Base-by-base conservation (phyloP, 305 asterid genomes). In the Rubia balearica region DNA sequence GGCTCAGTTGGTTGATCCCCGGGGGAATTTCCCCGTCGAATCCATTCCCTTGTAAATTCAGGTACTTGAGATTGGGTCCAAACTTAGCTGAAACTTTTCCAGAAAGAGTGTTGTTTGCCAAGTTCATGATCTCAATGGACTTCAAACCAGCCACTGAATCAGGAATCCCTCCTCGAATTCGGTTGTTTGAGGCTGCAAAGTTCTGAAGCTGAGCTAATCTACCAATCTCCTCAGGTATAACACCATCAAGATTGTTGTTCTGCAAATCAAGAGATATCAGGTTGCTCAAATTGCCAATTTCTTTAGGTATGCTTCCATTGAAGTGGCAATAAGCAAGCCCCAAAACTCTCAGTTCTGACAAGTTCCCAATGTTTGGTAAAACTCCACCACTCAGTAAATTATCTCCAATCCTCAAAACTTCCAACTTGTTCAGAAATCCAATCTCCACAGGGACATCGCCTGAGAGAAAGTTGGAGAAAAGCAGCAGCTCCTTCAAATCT, bases 21-120 rank as follows among this genome's bases (percentile, higher is more conserved):
- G 41, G 41, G 5, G 98, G 96, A 27, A 92, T 83, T 80, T 86
- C 79, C 6, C 97, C 96, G 5, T 74, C 79, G 51, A 92, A 77
- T 36, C 40, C 21, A 71, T 92, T 92, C 43, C 93, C 95, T 66
- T 85, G 88, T 84, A 92, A 74, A 80, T 89, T 89, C 73, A 92
- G 75, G 80, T 90, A 92, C 78, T 45, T 78, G 84, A 92, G 72
- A 68, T 73, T 83, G 42, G 78, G 71, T 36, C 87, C 76, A 11
- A 90, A 57, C 83, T 81, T 95, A 1, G 45, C 74, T 4, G 98
- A 89, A 65, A 92, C 73, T 4, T 61, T 57, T 66, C 94, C 98
- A 2, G 95, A 81, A n/a, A 92, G 74, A 78, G 86, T 88, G 74
- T 92, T 92, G 84, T 92, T 92, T 69, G 86, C 96, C 66, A 90